Conservation (phyloP, 139 green algal species). For the Chlorella sp. region DNA sequence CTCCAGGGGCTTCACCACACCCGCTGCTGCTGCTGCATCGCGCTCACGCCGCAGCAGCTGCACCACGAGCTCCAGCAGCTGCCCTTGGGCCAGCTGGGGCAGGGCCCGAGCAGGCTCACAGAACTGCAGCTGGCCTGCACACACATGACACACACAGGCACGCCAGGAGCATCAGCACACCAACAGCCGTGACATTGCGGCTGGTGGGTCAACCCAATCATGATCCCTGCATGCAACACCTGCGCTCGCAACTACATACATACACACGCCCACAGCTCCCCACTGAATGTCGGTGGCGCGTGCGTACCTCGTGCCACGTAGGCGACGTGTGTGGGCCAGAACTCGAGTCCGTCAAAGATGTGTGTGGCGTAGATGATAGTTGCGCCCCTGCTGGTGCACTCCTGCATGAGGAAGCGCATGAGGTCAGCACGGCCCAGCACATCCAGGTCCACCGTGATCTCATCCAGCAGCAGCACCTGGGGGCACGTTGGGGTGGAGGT, state of each 20-base stretch:
- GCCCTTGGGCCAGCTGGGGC: slow-evolving; percentile 21
- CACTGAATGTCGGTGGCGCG: too few relatives aligned
- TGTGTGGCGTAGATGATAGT: slow-evolving; percentile 96
- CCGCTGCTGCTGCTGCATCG: too few relatives aligned
- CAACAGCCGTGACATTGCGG: too few relatives aligned
- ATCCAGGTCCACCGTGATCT: slow-evolving; percentile 98
- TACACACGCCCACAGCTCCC: not conserved
- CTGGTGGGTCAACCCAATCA: too few relatives aligned
- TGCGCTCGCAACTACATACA: not conserved
- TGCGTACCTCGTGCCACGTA: slow-evolving; percentile 74
- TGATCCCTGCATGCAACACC: too few relatives aligned
- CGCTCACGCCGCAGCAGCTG: too few relatives aligned
- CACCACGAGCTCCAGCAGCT: slow-evolving; percentile 32
- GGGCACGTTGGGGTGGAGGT: not conserved
- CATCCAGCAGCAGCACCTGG: slow-evolving; percentile 88
- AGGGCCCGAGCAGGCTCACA: slow-evolving; percentile 6
- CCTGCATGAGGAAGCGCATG: slow-evolving; percentile 81
- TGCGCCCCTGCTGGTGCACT: slow-evolving; percentile 57
- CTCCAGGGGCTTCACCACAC: too few relatives aligned
- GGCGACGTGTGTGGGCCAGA: slow-evolving; percentile 89
- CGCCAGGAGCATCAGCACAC: too few relatives aligned
- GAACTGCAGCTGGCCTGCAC: too few relatives aligned
- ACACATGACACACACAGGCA: too few relatives aligned
- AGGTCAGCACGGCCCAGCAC: slow-evolving; percentile 89
- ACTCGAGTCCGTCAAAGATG: slow-evolving; percentile 98